Base-by-base conservation (phyloP, 306 rosid genomes). In the Boehmeria nivea region DNA sequence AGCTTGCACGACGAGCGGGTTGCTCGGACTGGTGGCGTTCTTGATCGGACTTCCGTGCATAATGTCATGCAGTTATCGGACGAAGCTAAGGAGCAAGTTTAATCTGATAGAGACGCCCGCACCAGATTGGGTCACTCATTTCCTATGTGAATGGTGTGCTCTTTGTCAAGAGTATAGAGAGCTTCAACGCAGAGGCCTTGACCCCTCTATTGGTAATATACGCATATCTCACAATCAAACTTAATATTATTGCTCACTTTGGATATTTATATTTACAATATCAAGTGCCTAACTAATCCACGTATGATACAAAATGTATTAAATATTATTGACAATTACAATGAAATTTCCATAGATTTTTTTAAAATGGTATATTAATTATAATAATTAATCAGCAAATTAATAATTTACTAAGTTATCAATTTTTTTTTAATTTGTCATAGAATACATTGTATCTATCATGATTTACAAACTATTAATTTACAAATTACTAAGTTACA, bases 81-180 rank as follows among this genome's bases (percentile, higher is more conserved):
- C 44, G 22, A 60, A 68, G 40, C 57, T 68, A 6, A 43, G 73
- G 62, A 44, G 14, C 61, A 68, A 22, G 34, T 26, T 51, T 20
- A 43, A 50, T 31, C 61, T 68, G 19, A 46, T 59, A 1, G 73
- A 68, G 38, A 24, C 49, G 34, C 67, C 73, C 6, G 61, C 39
- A 13, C 73, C 73, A 4, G 73, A 68, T 33, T 60, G 61, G 49
- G 19, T 68, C 49, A 45, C 52, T 28, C 73, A 68, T 57, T 37
- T 53, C 25, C 39, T 60, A 6, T 68, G 73, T 9, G 73, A 68
- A 42, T 54, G 20, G 4, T 68, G 73, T n/a, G 67, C 73, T 25
- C 54, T 68, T 15, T 60, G 67, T 55, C 73, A 68, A 60, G 67
- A 59, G 36, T 58, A 59, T 45, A 43, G 73, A 61, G 67, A 68